Base-by-base conservation (phyloP, 805 yeast species). In the Zygoascus bituminiphila region DNA sequence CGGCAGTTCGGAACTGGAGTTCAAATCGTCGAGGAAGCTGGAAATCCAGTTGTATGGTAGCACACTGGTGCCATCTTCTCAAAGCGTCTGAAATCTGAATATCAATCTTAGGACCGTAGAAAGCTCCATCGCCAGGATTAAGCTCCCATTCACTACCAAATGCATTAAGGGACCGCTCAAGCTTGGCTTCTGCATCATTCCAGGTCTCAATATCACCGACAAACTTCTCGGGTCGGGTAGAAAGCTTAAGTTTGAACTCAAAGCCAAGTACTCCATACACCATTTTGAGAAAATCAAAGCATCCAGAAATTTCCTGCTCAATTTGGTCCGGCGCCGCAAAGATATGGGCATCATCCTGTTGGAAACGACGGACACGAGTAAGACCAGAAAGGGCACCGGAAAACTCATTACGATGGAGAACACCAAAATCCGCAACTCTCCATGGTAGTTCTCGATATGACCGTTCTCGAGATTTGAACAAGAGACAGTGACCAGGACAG, bases 351-450 rank as follows among this genome's bases (percentile, higher is more conserved):
- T 91, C 98, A 69, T 91, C 98, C 74, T 91, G 98, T 71, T 91
- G 98, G 85, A 91, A 91, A 71, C 98, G 82, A 73, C 98, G 85
- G 42, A 93, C 98, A 73, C 98, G 84, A 49, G 98, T 93, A 67
- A 91, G 80, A 45, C 93, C 93, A 38, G 96, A 81, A 57, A 91
- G 75, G 10, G 98, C 97, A 70, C 98, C 98, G 38, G 93, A 81
- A 60, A 84, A 86, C 70, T 91, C 98, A 68, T 91, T 91, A 76
- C 98, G 82, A 74, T 91, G 98, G 58, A 91, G 77, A 47, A 91
- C 97, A 70, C 97, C 96, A 57, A 89, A 89, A 69, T 91, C 98
- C 51, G 98, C 96, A 71, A 88, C 94, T 76, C 98, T 85, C 95
- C 95, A 85, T 62, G 98, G 98, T 67, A 91, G 75, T 70, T 93